A percentile compares a stretch with the other conserved stretches of the same genome.
Conservation (phyloP, 2,329 filamentous ascomycete species). For the Cryphonectria parasitica region DNA sequence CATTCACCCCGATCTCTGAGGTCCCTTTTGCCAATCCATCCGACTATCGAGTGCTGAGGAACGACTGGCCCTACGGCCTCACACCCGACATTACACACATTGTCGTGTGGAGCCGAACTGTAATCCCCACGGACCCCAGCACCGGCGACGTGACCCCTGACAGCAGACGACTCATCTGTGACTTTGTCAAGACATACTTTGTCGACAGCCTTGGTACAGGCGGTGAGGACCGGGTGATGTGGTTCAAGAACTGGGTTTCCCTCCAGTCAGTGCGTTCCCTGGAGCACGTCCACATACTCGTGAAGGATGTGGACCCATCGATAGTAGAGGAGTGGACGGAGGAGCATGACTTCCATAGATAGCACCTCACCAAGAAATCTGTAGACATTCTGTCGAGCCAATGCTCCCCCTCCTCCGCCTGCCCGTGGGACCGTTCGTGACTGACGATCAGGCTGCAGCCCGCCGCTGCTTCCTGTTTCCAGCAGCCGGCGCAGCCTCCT, state of each 20-base stretch:
- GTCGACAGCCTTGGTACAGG: constrained; percentile 55
- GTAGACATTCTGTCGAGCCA: neutral
- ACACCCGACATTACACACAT: constrained; percentile 71
- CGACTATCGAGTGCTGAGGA: constrained; percentile 74
- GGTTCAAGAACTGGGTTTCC: constrained; percentile 94
- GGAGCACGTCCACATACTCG: constrained; percentile 86
- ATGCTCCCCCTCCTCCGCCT: neutral
- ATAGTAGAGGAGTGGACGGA: constrained; percentile 58
- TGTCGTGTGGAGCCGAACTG: constrained; percentile 89
- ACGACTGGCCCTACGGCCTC: constrained; percentile 94
- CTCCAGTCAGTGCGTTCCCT: constrained; percentile 86
- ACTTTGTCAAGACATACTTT: constrained; percentile 74
- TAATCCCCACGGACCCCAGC: constrained; percentile 69
- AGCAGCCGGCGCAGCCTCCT: constrained; percentile 43
- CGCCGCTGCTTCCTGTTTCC: constrained; percentile 60
- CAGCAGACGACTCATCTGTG: constrained; percentile 65
- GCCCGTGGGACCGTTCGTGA: neutral
- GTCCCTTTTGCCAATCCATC: constrained; percentile 57
- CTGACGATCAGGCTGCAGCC: constrained; percentile 46
- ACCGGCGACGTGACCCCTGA: constrained; percentile 74
- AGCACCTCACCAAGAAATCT: neutral
- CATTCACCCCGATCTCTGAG: constrained; percentile 55
- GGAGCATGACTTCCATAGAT: constrained; percentile 46
- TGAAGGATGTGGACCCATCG: constrained; percentile 57
- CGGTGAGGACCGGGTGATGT: constrained; percentile 63